Conservation (phyloP, 805 yeast genomes). For the Saccharomycopsis sp. region DNA sequence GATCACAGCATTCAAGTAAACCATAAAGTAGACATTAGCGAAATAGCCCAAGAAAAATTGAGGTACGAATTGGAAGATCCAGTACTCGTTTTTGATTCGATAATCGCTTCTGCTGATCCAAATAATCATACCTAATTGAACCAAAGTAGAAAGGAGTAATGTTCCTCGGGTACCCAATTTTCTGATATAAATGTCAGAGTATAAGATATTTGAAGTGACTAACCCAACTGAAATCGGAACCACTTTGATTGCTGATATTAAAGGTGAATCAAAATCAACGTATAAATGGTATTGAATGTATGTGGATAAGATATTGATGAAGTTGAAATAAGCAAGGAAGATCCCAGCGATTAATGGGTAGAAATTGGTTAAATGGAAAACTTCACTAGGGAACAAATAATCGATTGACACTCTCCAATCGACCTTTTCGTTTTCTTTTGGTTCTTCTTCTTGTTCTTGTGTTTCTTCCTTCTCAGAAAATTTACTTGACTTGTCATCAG, state of each 20-base stretch:
- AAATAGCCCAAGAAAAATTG: constrained; percentile 26
- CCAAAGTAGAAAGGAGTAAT: background rate
- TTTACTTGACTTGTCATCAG: background rate
- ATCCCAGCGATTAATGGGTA: constrained; percentile 7
- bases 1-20: constrained; percentile 29
- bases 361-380: constrained; percentile 8
- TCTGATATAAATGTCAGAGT: constrained; percentile 20
- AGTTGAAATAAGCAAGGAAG: background rate
- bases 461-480: background rate
- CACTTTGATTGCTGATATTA: constrained; percentile 9
- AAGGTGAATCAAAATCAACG: constrained; percentile 3
- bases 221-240: constrained; percentile 5
- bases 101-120: constrained; percentile 13
- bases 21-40: constrained; percentile 30
- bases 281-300: constrained; percentile 11
- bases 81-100: constrained; percentile 1
- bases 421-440: constrained; percentile 19
- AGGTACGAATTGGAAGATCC: constrained; percentile 15
- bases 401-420: constrained; percentile 10
- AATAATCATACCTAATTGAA: constrained; percentile 21
- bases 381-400: constrained; percentile 10
- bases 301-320: constrained; percentile 1
- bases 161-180: background rate
- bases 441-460: constrained; percentile 1
- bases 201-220: constrained; percentile 22